Conservation (phyloP, 2,329 filamentous ascomycete genomes). For the Orbilia ellipsospora region DNA sequence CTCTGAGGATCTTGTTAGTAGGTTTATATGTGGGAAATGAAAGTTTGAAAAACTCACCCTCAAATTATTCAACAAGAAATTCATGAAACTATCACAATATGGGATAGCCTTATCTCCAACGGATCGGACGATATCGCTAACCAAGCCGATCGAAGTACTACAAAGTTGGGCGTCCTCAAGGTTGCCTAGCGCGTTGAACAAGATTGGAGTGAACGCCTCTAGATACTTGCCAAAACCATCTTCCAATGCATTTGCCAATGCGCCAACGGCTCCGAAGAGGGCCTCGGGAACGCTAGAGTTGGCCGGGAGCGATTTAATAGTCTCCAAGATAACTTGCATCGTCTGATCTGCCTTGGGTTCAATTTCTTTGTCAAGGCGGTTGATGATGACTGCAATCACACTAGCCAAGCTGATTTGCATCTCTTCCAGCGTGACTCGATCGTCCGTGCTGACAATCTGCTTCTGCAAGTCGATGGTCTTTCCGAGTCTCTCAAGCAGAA, state of each 20-base stretch:
- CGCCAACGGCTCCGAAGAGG: constrained; percentile 89
- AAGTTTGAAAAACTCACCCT: constrained; percentile 68
- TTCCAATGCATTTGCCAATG: constrained; percentile 89
- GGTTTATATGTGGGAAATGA: background rate
- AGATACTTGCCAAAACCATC: constrained; percentile 97
- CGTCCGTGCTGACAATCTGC: constrained; percentile 96
- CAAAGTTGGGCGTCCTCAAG: constrained; percentile 94
- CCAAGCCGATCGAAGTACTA: constrained; percentile 95
- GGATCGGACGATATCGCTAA: constrained; percentile 94
- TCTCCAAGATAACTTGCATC: constrained; percentile 86
- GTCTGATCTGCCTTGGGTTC: constrained; percentile 90
- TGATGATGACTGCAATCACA: constrained; percentile 89
- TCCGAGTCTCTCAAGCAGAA: constrained; percentile 90
- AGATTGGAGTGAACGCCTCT: constrained; percentile 90
- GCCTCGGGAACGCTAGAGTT: constrained; percentile 96
- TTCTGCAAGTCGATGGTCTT: constrained; percentile 87
- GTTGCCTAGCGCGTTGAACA: constrained; percentile 93
- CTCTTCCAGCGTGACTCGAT: constrained; percentile 94
- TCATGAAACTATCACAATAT: constrained; percentile 98
- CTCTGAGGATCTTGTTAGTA: constrained; percentile 69
- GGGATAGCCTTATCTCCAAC: constrained; percentile 90
- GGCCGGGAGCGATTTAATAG: constrained; percentile 78
- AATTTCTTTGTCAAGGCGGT: constrained; percentile 90
- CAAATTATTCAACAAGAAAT: constrained; percentile 91
- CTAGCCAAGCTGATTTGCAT: constrained; percentile 96